These are phyloP conservation scores for Candida hispaniensis DNA, from an alignment of 805 yeast species.

Conservation along the genomic window DNA sequence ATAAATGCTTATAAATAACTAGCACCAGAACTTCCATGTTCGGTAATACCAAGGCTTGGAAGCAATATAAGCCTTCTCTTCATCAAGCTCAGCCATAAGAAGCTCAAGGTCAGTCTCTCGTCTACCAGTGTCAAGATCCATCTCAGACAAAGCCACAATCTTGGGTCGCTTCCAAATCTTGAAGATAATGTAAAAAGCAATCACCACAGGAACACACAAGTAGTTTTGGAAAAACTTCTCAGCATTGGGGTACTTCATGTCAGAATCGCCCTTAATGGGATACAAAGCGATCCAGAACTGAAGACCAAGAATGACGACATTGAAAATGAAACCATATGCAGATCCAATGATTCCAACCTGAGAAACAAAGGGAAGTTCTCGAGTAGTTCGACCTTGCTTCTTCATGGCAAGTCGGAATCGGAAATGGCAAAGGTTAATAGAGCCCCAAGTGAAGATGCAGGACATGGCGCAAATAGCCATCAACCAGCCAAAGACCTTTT, in stretches of 20 bases:
- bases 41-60: conserved; percentile 40
- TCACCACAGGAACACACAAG: conserved; percentile 37
- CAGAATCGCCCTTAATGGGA: conserved; percentile 47
- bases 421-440: conserved; percentile 48
- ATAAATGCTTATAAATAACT: conserved; percentile 15
- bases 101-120: conserved; percentile 48
- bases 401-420: conserved; percentile 54
- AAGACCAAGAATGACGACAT: conserved; percentile 46
- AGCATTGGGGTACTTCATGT: no score
- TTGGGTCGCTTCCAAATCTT: conserved; percentile 37
- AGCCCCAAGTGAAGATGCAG: conserved; percentile 52
- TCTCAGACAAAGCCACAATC: conserved; percentile 37
- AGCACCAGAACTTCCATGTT: conserved; percentile 50
- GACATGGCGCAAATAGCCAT: conserved; percentile 54
- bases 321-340: conserved; percentile 44
- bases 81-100: conserved; percentile 45
- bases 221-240: conserved; percentile 42
- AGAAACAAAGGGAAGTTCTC: conserved; percentile 52
- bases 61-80: conserved; percentile 42
- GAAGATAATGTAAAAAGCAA: conserved; percentile 40
- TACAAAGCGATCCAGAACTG: conserved; percentile 69
- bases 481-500: conserved; percentile 53
- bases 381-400: conserved; percentile 48
- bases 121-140: conserved; percentile 56
- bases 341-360: conserved; percentile 57